phyloP scores from a whole-genome alignment of 2,329 filamentous ascomycete species.

The Emmonsia crescens region DNA sequence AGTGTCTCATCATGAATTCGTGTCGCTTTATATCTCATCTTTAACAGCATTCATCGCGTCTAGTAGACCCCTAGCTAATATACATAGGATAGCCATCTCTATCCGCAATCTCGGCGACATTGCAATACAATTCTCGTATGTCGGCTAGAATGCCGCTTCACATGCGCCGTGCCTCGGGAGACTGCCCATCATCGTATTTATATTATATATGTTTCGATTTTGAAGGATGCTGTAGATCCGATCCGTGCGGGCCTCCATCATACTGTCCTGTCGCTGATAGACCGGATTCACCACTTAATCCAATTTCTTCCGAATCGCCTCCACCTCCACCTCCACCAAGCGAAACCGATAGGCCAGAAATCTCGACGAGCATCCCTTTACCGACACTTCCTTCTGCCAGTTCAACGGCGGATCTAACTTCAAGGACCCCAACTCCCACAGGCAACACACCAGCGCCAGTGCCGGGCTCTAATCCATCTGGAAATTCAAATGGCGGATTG shows the following conservation, averaged over 20 bases:
- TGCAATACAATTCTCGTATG: not conserved
- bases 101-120: not conserved
- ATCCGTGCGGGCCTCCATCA: constrained; percentile 8
- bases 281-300: not conserved
- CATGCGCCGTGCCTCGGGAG: not conserved
- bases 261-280: not conserved
- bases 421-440: not conserved
- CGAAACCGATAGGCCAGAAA: not conserved
- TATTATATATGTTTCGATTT: constrained; percentile 10
- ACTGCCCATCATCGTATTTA: not conserved
- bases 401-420: too few relatives aligned
- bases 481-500: not conserved
- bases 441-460: not conserved
- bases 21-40: too few relatives aligned
- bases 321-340: too few relatives aligned
- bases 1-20: too few relatives aligned
- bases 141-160: not conserved
- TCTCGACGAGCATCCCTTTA: not conserved
- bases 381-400: not conserved
- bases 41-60: not conserved
- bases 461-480: not conserved
- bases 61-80: not conserved
- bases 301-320: not conserved
- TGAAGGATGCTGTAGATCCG: constrained; percentile 8
- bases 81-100: not conserved